These are phyloP conservation scores for Sporisorium graminicola DNA, from an alignment of 1,284 basidiomycete species.

Conservation along the genomic window DNA sequence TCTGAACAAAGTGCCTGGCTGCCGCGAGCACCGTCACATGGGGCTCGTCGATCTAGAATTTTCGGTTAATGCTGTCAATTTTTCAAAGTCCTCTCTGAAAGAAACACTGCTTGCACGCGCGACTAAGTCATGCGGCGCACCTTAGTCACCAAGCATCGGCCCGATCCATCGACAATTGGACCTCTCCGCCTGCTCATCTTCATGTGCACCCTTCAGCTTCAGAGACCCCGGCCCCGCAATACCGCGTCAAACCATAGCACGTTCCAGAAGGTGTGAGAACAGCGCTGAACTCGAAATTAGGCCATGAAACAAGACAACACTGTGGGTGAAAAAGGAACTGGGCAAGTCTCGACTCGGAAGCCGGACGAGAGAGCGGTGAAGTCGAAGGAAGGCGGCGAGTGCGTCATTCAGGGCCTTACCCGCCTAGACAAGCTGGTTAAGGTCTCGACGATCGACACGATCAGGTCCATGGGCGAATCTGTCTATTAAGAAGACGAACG, in stretches of 20 bases:
- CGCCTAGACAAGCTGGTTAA: constrained; percentile 26
- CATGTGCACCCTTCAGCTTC: too few species aligned
- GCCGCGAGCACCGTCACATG: background rate
- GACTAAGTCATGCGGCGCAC: too few species aligned
- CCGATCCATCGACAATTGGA: too few species aligned
- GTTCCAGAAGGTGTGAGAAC: background rate
- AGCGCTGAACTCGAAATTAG: constrained; percentile 6
- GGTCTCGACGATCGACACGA: constrained; percentile 12
- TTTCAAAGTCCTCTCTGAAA: too few species aligned
- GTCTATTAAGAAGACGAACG: background rate
- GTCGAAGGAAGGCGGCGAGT: background rate
- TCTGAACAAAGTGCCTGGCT: background rate
- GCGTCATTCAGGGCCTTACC: constrained; percentile 5
- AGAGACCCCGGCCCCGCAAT: too few species aligned
- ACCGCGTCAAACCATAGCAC: background rate
- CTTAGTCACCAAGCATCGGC: too few species aligned
- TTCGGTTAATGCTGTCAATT: too few species aligned
- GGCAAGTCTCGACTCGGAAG: background rate
- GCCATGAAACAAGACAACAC: background rate
- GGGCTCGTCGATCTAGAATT: background rate
- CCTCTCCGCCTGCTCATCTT: too few species aligned
- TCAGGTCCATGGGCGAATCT: constrained; percentile 7
- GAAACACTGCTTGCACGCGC: too few species aligned
- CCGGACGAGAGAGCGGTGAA: background rate
- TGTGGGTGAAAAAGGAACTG: background rate